phyloP scores from a whole-genome alignment of 2,329 filamentous ascomycete genomes.

The Nakataea oryzae region DNA sequence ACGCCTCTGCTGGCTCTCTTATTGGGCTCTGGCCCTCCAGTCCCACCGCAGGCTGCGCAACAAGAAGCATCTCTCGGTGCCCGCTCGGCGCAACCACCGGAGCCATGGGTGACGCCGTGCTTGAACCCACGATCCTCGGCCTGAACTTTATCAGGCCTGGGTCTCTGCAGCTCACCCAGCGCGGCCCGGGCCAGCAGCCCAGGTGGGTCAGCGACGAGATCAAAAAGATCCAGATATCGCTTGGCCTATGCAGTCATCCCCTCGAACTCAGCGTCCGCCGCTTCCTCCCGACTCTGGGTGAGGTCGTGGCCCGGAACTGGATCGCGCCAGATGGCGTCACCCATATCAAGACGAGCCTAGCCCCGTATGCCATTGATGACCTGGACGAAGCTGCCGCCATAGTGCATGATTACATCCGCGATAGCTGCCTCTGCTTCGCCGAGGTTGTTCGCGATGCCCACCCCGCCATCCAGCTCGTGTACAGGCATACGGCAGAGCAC shows the following conservation, averaged over 20 bases:
- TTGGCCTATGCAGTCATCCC: neutral
- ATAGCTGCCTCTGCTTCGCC: neutral
- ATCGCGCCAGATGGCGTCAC: neutral
- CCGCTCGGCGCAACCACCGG: too few relatives aligned
- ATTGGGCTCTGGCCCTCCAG: too few relatives aligned
- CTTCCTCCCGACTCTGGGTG: neutral
- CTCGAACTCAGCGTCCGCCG: neutral
- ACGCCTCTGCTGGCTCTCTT: neutral
- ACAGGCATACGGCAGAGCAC: neutral
- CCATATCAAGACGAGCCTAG: neutral
- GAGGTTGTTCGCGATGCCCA: neutral
- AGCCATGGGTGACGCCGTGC: neutral
- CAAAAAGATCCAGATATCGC: neutral
- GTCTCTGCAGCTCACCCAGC: neutral
- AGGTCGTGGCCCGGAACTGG: neutral
- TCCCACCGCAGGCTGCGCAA: neutral
- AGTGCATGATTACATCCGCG: neutral
- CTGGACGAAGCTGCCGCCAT: neutral
- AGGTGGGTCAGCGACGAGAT: neutral
- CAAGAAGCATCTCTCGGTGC: too few relatives aligned
- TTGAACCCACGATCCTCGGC: neutral
- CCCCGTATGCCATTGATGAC: neutral
- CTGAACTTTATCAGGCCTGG: constrained; percentile 1
- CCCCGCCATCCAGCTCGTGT: neutral
- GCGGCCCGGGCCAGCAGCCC: neutral